Evolutionary conservation across 768 basidiomycete species (phyloP), one percentile per base, ranked within the genome.

Genomic region (Podaxis pistillaris): DNA sequence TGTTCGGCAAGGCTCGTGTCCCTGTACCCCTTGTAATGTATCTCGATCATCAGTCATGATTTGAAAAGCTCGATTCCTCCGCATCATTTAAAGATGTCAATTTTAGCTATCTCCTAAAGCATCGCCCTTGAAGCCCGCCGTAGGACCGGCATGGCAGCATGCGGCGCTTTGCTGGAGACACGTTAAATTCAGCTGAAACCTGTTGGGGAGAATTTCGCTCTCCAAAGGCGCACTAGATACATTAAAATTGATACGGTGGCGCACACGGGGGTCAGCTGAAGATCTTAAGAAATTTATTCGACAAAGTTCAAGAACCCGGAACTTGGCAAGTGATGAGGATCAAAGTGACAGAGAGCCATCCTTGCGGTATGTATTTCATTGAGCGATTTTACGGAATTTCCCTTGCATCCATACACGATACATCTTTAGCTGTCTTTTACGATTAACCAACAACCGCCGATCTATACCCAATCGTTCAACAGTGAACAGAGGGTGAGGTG

Each of bases 361-460:
- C 28, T 53, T 7, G 24, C 37, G 15, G 30, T 55, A 38, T 12
- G 24, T 15, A 58, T 22, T 70, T n/a, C 82, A 40, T 81, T 81
- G 72, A 80, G 69, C 70, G 22, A 80, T 41, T 71, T 89, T 91
- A 63, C 79, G 78, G 70, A 94, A 94, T 70, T 88, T 90, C 0
- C 86, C 92, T 74, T 96, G 94, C 87, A 95, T 86, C 94, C 94
- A 96, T 0, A 95, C 90, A 51, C 97, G 81, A 72, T 96, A 98
- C 97, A 99, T 99, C 75, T 96, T 96, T 56, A 97, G 76, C 75
- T 95, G 91, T 63, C 93, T 81, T 76, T 97, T 98, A 51, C 97
- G 82, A 70, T 99, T 99, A 57, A 99, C 88, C 49, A 98, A 80
- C 60, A 99, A 75, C 47, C 97, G 82, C 6, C 95, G 80, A 77